Evolutionary conservation across 1,139 yeast species (phyloP), one percentile per base, ranked within the genome.

Genomic region (Entelexis sorbosivorans): DNA sequence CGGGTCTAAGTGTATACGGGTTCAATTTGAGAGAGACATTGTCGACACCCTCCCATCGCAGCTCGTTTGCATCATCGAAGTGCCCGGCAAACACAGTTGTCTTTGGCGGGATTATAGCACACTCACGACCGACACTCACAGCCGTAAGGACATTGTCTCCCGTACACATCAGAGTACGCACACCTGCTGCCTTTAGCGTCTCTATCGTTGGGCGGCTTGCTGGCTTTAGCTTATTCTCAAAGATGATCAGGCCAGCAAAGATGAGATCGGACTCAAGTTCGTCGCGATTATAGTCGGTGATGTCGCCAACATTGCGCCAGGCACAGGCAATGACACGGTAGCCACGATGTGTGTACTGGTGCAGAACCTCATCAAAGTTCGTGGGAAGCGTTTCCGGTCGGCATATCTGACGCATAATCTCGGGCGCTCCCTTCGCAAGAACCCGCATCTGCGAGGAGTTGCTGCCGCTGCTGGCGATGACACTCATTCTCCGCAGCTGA

Each of bases 71-170:
- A 8, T 52, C 64, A 32, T 64, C 74, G 59, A 84, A 77, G 14
- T 75, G 73, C 0, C 97, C 95, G 5, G 87, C 77, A 66, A 75
- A 91, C 3, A 88, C 80, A 1, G 69, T 64, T 10, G 66, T 67
- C 5, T 67, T 64, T 1, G 71, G 61, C 3, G 68, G 66, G 9
- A 91, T 68, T 56, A 91, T 73, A 9, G 78, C 81, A 64, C 95
- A 84, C 62, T 91, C 96, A 56, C 78, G 75, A 2, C 86, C 96
- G 24, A 91, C 98, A 67, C 95, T 84, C 26, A 93, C 78, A 0
- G 98, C 98, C 0, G 99, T 91, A 55, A 91, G 72, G 16, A 91
- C 79, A 63, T 91, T 91, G 65, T 91, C 99, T 50, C 99, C 99
- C 0, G 98, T 91, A 66, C 98, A 93, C 98, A 91, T 93, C 26